Conservation (phyloP, 2,329 filamentous ascomycete species). For the Akanthomyces lecanii region DNA sequence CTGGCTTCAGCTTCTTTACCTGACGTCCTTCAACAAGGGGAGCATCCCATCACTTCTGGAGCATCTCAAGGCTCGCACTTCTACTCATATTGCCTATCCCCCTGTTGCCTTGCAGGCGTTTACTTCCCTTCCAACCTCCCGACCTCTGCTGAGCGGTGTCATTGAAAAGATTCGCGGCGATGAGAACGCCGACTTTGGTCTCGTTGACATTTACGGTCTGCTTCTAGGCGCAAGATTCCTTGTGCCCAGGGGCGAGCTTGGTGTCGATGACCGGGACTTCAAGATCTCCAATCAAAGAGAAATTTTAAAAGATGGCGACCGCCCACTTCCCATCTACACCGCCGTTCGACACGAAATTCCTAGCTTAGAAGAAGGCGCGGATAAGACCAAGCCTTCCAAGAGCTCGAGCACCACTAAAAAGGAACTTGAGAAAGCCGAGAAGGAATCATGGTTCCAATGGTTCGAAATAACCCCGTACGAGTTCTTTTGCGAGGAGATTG, state of each 20-base stretch:
- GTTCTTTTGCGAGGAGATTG: constrained; percentile 89
- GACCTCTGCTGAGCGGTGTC: constrained; percentile 79
- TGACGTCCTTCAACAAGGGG: constrained; percentile 64
- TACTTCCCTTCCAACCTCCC: constrained; percentile 87
- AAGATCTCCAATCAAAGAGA: constrained; percentile 85
- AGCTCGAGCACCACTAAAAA: constrained; percentile 39
- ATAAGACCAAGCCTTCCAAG: constrained; percentile 20
- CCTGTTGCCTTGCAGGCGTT: constrained; percentile 76
- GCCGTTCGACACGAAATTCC: constrained; percentile 95
- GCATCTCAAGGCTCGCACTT: constrained; percentile 80
- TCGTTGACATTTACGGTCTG: constrained; percentile 91
- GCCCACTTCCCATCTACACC: constrained; percentile 92
- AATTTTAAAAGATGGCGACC: constrained; percentile 70
- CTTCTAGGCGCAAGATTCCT: constrained; percentile 79
- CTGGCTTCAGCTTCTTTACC: constrained; percentile 87
- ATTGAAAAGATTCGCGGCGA: constrained; percentile 89
- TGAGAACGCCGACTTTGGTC: constrained; percentile 66
- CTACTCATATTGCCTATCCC: constrained; percentile 88
- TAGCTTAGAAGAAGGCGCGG: constrained; percentile 41
- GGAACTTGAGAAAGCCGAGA: constrained; percentile 49
- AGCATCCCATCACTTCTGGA: constrained; percentile 68
- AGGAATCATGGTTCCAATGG: constrained; percentile 94
- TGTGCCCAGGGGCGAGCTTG: constrained; percentile 73
- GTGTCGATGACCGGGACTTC: constrained; percentile 71
- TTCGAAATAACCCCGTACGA: constrained; percentile 95